These are phyloP conservation scores for Lepiota venenata DNA, from an alignment of 768 basidiomycete species.

Conservation along the genomic window DNA sequence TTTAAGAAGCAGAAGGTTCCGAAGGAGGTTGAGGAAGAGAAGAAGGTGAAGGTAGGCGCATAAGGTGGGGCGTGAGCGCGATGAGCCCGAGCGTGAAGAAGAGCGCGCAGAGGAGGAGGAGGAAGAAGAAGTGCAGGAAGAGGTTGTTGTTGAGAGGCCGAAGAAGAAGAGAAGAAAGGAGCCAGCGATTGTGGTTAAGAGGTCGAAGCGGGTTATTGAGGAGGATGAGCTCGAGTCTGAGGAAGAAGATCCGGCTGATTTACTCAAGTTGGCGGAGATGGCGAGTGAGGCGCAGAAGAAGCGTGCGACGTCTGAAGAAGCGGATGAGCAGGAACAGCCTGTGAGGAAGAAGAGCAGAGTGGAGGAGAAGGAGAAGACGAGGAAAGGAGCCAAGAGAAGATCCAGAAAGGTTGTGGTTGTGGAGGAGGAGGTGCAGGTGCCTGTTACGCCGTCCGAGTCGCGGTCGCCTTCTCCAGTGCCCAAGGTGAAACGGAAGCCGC, in stretches of 20 bases:
- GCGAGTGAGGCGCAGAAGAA: constrained; percentile 35
- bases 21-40: constrained; percentile 35
- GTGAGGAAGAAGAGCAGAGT: constrained; percentile 43
- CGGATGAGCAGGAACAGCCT: constrained; percentile 33
- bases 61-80: constrained; percentile 27
- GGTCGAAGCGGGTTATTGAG: constrained; percentile 32
- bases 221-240: constrained; percentile 57
- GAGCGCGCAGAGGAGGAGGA: constrained; percentile 22
- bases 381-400: constrained; percentile 39
- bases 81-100: constrained; percentile 32
- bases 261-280: constrained; percentile 21
- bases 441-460: constrained; percentile 40
- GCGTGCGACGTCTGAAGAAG: constrained; percentile 40
- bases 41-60: constrained; percentile 37
- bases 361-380: constrained; percentile 24
- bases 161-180: constrained; percentile 62
- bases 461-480: constrained; percentile 45
- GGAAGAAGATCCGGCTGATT: constrained; percentile 44
- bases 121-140: constrained; percentile 31
- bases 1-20: constrained; percentile 42
- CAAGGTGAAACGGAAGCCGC: constrained; percentile 28
- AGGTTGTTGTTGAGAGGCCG: constrained; percentile 37
- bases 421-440: constrained; percentile 25
- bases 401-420: constrained; percentile 14
- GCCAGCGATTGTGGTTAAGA: constrained; percentile 23